Conservation (phyloP, 129 eudicot species). For the Centaurea solstitialis region DNA sequence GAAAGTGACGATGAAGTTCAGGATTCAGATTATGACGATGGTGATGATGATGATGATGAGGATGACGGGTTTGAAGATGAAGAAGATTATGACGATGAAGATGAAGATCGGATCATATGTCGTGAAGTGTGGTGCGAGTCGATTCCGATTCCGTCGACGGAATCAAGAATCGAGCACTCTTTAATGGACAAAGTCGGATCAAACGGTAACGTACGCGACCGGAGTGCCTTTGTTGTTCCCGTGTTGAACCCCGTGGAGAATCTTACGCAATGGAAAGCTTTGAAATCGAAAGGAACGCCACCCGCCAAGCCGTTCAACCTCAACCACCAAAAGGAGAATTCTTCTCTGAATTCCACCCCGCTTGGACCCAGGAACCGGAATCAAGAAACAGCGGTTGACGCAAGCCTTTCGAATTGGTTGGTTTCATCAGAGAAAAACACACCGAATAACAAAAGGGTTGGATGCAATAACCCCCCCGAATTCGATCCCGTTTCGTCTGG, state of each 20-base stretch:
- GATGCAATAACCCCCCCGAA: slow-evolving; percentile 14
- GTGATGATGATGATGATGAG: slow-evolving; percentile 40
- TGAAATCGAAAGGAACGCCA: slow-evolving; percentile 48
- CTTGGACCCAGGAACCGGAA: slow-evolving; percentile 32
- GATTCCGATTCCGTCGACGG: slow-evolving; percentile 42
- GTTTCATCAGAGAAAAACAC: slow-evolving; percentile 43
- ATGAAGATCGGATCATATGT: slow-evolving; percentile 34
- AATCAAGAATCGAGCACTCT: slow-evolving; percentile 38
- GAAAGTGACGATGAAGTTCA: slow-evolving; percentile 86
- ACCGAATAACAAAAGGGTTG: slow-evolving; percentile 37
- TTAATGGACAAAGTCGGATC: slow-evolving; percentile 22
- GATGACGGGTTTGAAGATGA: slow-evolving; percentile 36
- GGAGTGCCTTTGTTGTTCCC: slow-evolving; percentile 64
- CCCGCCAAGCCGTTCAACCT: slow-evolving; percentile 24
- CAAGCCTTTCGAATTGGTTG: slow-evolving; percentile 95
- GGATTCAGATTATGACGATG: slow-evolving; percentile 56
- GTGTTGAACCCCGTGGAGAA: slow-evolving; percentile 92
- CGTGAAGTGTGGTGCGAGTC: slow-evolving; percentile 65
- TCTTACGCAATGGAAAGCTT: slow-evolving; percentile 83
- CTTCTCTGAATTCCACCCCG: slow-evolving; percentile 10
- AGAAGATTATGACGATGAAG: slow-evolving; percentile 42
- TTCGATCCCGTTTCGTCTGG: slow-evolving; percentile 40
- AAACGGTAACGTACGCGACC: slow-evolving; percentile 52
- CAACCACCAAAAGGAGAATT: slow-evolving; percentile 72
- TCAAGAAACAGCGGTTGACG: slow-evolving; percentile 71